These are phyloP conservation scores for Volvox africanus DNA, from an alignment of 139 green algal genomes.

Conservation along the genomic window DNA sequence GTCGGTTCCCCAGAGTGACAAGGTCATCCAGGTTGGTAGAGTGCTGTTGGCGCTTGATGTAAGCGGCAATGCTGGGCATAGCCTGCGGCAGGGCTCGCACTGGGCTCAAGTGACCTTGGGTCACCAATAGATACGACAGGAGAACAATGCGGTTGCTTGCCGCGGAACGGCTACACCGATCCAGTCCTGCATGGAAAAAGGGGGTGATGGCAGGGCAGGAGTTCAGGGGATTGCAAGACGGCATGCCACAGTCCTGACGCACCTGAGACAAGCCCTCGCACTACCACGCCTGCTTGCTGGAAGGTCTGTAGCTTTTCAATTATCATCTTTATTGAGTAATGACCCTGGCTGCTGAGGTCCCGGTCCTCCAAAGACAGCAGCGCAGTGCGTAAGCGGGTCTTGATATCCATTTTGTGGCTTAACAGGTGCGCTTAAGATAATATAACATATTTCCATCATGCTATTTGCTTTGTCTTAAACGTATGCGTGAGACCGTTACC, in stretches of 20 bases:
- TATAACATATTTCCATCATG: too few relatives aligned
- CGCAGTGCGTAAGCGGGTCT: background rate
- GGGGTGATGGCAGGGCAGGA: background rate
- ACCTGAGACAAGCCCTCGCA: constrained; percentile 12
- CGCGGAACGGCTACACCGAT: background rate
- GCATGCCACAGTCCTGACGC: background rate
- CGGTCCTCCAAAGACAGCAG: constrained; percentile 22
- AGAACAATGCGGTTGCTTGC: constrained; percentile 10
- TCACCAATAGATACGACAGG: constrained; percentile 37
- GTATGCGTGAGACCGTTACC: background rate
- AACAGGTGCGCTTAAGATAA: background rate
- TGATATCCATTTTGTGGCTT: background rate
- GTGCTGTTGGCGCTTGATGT: constrained; percentile 38
- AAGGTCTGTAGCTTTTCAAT: constrained; percentile 25
- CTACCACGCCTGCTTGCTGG: background rate
- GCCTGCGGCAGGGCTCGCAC: constrained; percentile 8
- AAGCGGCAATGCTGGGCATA: constrained; percentile 22
- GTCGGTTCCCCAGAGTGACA: background rate
- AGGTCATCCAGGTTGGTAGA: constrained; percentile 35
- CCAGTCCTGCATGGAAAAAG: constrained; percentile 11
- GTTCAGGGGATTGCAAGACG: background rate
- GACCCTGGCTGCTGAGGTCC: background rate
- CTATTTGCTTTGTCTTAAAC: background rate
- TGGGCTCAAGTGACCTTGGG: background rate
- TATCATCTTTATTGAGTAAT: background rate